Conservation (phyloP, 805 yeast species). For the Wickerhamiella shivajii region DNA sequence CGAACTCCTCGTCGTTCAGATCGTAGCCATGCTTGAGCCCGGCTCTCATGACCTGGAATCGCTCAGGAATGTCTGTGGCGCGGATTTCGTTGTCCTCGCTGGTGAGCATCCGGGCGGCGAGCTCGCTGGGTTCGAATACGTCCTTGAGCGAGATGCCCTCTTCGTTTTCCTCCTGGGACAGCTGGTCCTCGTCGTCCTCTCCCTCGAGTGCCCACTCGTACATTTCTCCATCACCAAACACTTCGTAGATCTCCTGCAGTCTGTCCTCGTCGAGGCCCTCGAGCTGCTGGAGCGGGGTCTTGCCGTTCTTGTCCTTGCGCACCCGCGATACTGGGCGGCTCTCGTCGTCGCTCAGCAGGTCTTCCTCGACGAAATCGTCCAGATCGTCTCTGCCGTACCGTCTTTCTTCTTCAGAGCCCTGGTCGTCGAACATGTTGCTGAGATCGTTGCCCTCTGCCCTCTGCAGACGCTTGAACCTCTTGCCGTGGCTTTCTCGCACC, state of each 20-base stretch:
- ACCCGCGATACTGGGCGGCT: slow-evolving; percentile 24
- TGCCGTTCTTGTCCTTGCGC: no score
- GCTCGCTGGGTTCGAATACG: slow-evolving; percentile 88
- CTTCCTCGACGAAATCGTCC: slow-evolving; percentile 95
- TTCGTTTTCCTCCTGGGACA: slow-evolving; percentile 21
- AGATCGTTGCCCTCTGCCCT: slow-evolving; percentile 29
- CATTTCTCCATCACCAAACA: slow-evolving; percentile 93
- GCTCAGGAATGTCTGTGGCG: slow-evolving; percentile 78
- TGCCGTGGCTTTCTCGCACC: slow-evolving; percentile 77
- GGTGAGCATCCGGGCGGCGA: slow-evolving; percentile 79
- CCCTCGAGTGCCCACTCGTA: slow-evolving; percentile 97
- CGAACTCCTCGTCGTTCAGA: slow-evolving; percentile 52
- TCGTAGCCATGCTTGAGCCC: slow-evolving; percentile 50
- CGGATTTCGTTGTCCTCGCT: slow-evolving; percentile 83
- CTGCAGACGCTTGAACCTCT: slow-evolving; percentile 69
- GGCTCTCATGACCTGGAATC: slow-evolving; percentile 67
- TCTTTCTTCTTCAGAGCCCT: slow-evolving; percentile 25
- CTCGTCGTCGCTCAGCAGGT: slow-evolving; percentile 80
- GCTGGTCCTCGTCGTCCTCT: slow-evolving; percentile 39
- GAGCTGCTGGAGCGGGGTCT: slow-evolving; percentile 15
- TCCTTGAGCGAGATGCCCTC: slow-evolving; percentile 53
- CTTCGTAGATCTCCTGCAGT: slow-evolving; percentile 82
- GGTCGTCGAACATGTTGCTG: slow-evolving; percentile 57
- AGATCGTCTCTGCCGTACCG: slow-evolving; percentile 42
- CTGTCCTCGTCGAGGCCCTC: slow-evolving; percentile 70